Conservation (phyloP, 306 rosid species). For the Corylus avellana region DNA sequence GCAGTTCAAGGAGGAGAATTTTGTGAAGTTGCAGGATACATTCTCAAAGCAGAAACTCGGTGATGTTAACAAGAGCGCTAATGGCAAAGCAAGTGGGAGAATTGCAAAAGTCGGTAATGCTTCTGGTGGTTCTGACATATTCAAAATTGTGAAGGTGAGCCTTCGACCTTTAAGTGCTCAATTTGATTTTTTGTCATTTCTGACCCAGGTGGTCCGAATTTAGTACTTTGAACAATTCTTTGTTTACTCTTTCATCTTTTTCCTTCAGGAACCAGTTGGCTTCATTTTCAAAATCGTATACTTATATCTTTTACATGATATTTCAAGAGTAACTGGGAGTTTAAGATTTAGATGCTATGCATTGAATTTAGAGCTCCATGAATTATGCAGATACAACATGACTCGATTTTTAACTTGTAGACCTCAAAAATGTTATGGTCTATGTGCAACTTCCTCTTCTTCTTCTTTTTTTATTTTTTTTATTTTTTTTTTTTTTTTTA, state of each 20-base stretch:
- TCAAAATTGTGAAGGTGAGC: constrained; percentile 88
- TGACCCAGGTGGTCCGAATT: not conserved
- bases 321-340: not conserved
- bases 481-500: too few relatives aligned
- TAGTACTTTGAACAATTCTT: not conserved
- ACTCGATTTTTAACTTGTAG: not conserved
- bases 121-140: constrained; percentile 87
- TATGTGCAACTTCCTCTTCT: not conserved
- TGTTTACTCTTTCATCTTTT: not conserved
- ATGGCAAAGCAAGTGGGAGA: constrained; percentile 62
- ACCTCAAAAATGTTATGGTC: not conserved
- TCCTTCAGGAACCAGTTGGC: not conserved
- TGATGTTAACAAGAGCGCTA: constrained; percentile 50
- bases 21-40: constrained; percentile 67
- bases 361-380: not conserved
- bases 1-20: constrained; percentile 83
- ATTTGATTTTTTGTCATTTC: not conserved
- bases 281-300: not conserved
- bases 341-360: not conserved
- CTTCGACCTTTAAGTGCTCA: not conserved
- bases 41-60: constrained; percentile 60
- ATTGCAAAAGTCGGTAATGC: constrained; percentile 58
- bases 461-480: too few relatives aligned
- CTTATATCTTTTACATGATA: not conserved
- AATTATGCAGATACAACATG: not conserved